Evolutionary conservation across 768 basidiomycete species (phyloP).

Genomic region (Mycena pura): DNA sequence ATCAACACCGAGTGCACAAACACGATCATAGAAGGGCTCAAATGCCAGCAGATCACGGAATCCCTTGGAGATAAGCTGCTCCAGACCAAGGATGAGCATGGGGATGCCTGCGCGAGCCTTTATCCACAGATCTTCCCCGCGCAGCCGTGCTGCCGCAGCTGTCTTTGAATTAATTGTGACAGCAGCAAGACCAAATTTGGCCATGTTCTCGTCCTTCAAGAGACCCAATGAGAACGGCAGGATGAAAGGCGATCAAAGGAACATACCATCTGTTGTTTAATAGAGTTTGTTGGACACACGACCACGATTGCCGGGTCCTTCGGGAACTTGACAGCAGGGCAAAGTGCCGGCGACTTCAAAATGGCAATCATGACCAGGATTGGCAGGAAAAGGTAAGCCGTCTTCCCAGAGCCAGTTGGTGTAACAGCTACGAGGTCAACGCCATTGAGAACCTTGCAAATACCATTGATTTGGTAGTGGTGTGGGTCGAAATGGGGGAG

Average conservation of each 20-base stretch:
- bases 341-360: not conserved
- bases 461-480: too few relatives aligned
- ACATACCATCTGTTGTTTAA: not conserved
- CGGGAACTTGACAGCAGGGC: not conserved
- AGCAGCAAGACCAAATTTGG: constrained; percentile 24
- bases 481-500: too few relatives aligned
- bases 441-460: too few relatives aligned
- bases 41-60: constrained; percentile 27
- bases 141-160: not conserved
- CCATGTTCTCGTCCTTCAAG: not conserved
- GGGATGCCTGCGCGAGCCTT: constrained; percentile 14
- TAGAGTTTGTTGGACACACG: not conserved
- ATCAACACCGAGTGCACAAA: constrained; percentile 34
- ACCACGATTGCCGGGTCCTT: not conserved
- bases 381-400: not conserved
- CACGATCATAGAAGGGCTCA: constrained; percentile 24
- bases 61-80: constrained; percentile 29
- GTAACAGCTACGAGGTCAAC: too few relatives aligned
- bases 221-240: too few relatives aligned
- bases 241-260: too few relatives aligned
- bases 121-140: constrained; percentile 21
- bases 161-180: constrained; percentile 31
- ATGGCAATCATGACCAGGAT: not conserved
- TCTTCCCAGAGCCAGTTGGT: too few relatives aligned
- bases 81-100: constrained; percentile 34